Evolutionary conservation across 352 stramenopile species (phyloP).

Genomic region (Phytophthora meadii): DNA sequence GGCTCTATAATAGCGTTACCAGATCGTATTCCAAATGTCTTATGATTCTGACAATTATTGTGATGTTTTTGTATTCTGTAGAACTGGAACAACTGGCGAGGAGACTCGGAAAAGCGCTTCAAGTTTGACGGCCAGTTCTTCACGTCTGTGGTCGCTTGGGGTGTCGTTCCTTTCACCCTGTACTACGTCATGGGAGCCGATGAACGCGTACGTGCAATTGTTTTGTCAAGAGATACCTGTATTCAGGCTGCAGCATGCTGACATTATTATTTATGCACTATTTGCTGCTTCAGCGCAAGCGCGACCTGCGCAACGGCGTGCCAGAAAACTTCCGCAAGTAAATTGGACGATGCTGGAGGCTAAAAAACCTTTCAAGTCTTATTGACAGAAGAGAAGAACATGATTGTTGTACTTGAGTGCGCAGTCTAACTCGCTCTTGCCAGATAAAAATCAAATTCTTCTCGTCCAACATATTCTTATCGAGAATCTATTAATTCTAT

Average conservation of each 20-base stretch:
- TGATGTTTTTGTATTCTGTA: constrained; percentile 22
- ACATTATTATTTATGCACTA: not conserved
- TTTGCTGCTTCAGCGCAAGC: constrained; percentile 38
- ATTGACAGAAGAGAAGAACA: not conserved
- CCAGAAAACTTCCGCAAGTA: constrained; percentile 70
- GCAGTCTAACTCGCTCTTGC: constrained; percentile 10
- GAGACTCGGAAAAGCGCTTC: constrained; percentile 86
- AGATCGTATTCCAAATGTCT: not conserved
- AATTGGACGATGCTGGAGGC: constrained; percentile 7
- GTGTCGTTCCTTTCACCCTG: constrained; percentile 61
- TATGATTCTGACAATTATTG: constrained; percentile 11
- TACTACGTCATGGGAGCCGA: constrained; percentile 68
- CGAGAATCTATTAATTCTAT: too few relatives aligned
- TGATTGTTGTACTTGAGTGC: constrained; percentile 2
- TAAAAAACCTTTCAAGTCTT: not conserved
- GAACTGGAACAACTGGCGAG: constrained; percentile 90
- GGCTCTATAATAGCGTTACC: not conserved
- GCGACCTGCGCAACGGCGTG: constrained; percentile 52
- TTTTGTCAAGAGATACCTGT: not conserved
- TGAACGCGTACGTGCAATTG: constrained; percentile 65
- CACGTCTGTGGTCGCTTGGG: constrained; percentile 54
- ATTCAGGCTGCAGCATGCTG: not conserved
- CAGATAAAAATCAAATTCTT: constrained; percentile 10
- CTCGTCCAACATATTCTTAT: too few relatives aligned
- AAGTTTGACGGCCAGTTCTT: constrained; percentile 79